Conservation (phyloP, 768 basidiomycete genomes). For the Cyclocybe cylindracea region DNA sequence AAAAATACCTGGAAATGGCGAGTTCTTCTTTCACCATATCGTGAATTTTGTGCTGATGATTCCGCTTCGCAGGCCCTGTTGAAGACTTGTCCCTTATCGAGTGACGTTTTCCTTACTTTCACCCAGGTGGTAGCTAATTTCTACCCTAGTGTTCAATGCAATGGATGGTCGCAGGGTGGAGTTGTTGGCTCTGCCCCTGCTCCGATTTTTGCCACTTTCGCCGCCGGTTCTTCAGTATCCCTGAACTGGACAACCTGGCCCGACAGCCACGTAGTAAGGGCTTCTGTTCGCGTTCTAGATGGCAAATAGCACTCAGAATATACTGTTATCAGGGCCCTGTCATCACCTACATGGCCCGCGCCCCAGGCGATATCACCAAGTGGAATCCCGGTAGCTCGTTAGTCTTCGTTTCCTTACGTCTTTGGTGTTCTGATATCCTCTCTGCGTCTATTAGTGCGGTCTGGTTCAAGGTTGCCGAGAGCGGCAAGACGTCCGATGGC, state of each 20-base stretch:
- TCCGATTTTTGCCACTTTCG: slow-evolving; percentile 38
- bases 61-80: slow-evolving; percentile 31
- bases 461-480: slow-evolving; percentile 52
- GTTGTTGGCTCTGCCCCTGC: slow-evolving; percentile 36
- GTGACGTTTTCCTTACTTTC: slow-evolving; percentile 14
- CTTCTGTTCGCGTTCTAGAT: neutral
- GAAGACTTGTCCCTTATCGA: slow-evolving; percentile 38
- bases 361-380: slow-evolving; percentile 42
- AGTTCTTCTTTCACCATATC: slow-evolving; percentile 1
- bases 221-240: slow-evolving; percentile 37
- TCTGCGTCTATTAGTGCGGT: slow-evolving; percentile 32
- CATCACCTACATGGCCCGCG: slow-evolving; percentile 49
- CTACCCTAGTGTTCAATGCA: slow-evolving; percentile 32
- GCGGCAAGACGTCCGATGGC: slow-evolving; percentile 43
- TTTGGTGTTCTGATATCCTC: neutral
- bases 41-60: neutral
- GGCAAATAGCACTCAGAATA: neutral
- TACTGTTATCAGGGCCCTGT: slow-evolving; percentile 33
- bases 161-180: slow-evolving; percentile 27
- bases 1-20: slow-evolving; percentile 42
- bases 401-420: neutral
- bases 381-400: slow-evolving; percentile 44
- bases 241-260: slow-evolving; percentile 46
- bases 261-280: slow-evolving; percentile 25
- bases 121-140: neutral